Percentiles rank a stretch among this genome's conserved stretches.
These are phyloP conservation scores for Naegleria lovaniensis DNA, from an alignment of 208 protist species.

Conservation along the genomic window DNA sequence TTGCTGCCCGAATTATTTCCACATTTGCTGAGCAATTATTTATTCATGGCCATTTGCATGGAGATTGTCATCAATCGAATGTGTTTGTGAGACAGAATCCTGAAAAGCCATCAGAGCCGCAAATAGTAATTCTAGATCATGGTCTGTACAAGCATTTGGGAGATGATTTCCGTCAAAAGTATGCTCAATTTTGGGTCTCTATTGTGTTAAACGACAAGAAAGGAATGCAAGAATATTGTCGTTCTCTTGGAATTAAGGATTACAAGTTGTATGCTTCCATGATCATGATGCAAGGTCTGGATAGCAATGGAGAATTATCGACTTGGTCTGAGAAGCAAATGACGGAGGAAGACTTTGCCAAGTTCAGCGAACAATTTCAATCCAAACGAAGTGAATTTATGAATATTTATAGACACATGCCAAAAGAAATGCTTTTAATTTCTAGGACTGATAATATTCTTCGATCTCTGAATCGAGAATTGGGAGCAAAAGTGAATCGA, in stretches of 20 bases:
- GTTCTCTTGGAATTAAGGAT: neutral
- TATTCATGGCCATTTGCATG: constrained; percentile 50
- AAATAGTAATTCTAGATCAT: constrained; percentile 43
- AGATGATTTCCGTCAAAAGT: neutral
- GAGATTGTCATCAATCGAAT: constrained; percentile 46
- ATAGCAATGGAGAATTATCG: neutral
- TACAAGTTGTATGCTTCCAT: neutral
- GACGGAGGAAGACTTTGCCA: neutral
- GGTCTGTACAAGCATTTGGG: constrained; percentile 39
- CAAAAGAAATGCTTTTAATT: constrained; percentile 9
- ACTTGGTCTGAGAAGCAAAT: neutral
- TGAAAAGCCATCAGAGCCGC: neutral
- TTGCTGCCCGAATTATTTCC: neutral
- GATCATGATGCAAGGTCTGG: neutral
- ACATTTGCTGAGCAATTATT: neutral
- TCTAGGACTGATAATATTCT: neutral
- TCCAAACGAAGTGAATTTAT: neutral
- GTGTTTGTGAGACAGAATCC: neutral
- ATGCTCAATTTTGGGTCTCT: neutral
- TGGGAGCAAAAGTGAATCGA: neutral
- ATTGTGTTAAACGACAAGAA: neutral
- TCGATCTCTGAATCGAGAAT: neutral
- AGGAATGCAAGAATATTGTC: neutral
- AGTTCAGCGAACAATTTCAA: neutral
- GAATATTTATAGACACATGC: neutral